Evolutionary conservation across 73 alveolate species (phyloP).

Genomic region (Paramecium bursaria): DNA sequence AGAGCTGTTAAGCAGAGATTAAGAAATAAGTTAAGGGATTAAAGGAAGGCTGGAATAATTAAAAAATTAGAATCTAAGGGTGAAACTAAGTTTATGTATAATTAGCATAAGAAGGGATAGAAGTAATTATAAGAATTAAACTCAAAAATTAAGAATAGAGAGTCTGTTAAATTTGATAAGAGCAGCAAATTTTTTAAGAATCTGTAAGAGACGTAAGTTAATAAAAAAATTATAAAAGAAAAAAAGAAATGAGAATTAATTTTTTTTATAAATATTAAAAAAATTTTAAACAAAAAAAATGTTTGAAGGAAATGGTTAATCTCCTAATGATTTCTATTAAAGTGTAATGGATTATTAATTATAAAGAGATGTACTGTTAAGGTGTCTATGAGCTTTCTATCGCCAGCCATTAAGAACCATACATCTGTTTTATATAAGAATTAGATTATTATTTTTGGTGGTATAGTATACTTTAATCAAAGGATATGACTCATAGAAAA

Average conservation of each 20-base stretch:
- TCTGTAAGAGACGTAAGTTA: slow-evolving; percentile 39
- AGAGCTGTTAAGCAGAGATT: slow-evolving; percentile 57
- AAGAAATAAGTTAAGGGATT: slow-evolving; percentile 48
- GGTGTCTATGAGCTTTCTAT: background rate
- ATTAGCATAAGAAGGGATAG: slow-evolving; percentile 55
- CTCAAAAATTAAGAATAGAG: slow-evolving; percentile 36
- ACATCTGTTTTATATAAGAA: slow-evolving; percentile 82
- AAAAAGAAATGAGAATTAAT: background rate
- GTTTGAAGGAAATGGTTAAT: slow-evolving; percentile 37
- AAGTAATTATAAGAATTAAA: slow-evolving; percentile 12
- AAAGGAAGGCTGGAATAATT: slow-evolving; percentile 45
- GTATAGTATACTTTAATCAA: background rate
- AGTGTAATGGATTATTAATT: background rate
- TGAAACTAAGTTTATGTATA: slow-evolving; percentile 64
- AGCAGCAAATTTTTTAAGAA: slow-evolving; percentile 65
- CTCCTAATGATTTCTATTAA: slow-evolving; percentile 3
- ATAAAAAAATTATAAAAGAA: background rate
- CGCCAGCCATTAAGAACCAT: slow-evolving; percentile 82
- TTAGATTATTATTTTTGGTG: slow-evolving; percentile 86
- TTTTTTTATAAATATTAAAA: slow-evolving; percentile 5
- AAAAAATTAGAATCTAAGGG: slow-evolving; percentile 64
- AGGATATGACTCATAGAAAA: slow-evolving; percentile 84
- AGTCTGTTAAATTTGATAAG: slow-evolving; percentile 65
- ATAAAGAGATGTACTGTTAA: background rate
- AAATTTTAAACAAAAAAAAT: background rate